Conservation (phyloP, 495 filamentous ascomycete genomes). For the Diplogelasinospora grovesii region DNA sequence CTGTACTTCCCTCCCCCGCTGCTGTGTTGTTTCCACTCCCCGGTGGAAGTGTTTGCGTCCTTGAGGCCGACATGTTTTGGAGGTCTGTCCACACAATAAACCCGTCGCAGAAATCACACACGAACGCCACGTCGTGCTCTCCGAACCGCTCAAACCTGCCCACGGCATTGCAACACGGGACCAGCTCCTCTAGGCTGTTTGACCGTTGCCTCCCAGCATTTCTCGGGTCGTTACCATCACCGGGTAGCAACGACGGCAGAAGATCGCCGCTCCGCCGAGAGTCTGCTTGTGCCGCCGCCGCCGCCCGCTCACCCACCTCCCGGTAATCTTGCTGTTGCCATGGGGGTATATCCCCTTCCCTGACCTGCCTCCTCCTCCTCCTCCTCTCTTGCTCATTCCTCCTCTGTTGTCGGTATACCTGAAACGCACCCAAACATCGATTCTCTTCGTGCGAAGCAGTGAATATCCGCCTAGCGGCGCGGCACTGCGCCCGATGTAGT, state of each 20-base stretch:
- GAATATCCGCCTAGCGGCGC: slow-evolving; percentile 39
- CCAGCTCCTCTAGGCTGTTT: slow-evolving; percentile 32
- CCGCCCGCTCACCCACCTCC: slow-evolving; percentile 1
- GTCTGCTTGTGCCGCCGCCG: too few relatives aligned
- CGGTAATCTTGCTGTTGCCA: slow-evolving; percentile 15
- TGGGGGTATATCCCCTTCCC: slow-evolving; percentile 2
- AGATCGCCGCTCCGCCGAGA: slow-evolving; percentile 5
- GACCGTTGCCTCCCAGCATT: too few relatives aligned
- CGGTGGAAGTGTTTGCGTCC: slow-evolving; percentile 17
- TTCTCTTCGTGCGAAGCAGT: slow-evolving; percentile 25
- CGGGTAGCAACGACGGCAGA: neutral
- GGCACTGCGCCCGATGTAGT: slow-evolving; percentile 43
- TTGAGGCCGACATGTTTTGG: slow-evolving; percentile 30
- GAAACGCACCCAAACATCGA: slow-evolving; percentile 40
- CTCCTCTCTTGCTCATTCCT: slow-evolving; percentile 15
- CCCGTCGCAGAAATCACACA: slow-evolving; percentile 46
- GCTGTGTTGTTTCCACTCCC: too few relatives aligned
- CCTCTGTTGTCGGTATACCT: slow-evolving; percentile 35
- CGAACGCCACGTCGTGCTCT: slow-evolving; percentile 39
- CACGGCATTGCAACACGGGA: slow-evolving; percentile 31
- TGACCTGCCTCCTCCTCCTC: slow-evolving; percentile 10
- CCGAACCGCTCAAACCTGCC: slow-evolving; percentile 37
- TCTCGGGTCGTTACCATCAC: too few relatives aligned
- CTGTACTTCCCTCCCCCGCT: too few relatives aligned
- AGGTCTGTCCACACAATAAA: slow-evolving; percentile 42